Percentiles rank a stretch among this genome's conserved stretches.
Evolutionary conservation across 176 grass and related monocot species (phyloP).

Genomic region (Zoysia pacifica): DNA sequence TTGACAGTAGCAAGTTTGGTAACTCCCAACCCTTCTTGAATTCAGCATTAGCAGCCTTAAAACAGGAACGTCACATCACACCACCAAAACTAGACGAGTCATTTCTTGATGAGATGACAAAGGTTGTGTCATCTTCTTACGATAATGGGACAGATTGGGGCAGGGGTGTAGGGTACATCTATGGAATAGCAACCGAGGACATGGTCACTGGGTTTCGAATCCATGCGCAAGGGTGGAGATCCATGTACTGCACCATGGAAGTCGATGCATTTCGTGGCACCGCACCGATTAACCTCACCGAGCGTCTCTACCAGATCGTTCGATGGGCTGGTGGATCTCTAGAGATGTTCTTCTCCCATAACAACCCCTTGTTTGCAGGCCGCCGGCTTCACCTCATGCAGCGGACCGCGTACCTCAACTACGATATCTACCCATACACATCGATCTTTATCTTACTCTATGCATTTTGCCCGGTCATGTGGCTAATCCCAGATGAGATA

Average conservation of each 20-base stretch:
- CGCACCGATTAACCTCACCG: conserved; percentile 41
- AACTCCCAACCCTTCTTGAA: conserved; percentile 20
- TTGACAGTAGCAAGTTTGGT: conserved; percentile 15
- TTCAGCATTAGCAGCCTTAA: conserved; percentile 11
- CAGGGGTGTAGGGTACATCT: conserved; percentile 29
- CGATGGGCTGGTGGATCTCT: conserved; percentile 42
- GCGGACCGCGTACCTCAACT: conserved; percentile 38
- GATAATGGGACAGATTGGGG: conserved; percentile 31
- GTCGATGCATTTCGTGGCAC: conserved; percentile 27
- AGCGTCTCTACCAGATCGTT: conserved; percentile 42
- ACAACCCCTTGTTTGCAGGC: conserved; percentile 34
- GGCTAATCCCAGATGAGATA: conserved; percentile 34
- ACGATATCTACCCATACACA: conserved; percentile 34
- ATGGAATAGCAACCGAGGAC: conserved; percentile 42
- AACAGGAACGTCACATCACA: conserved; percentile 8
- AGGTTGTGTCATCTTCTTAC: conserved; percentile 19
- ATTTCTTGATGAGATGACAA: conserved; percentile 10
- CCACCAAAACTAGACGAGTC: not conserved
- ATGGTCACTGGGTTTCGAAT: conserved; percentile 37
- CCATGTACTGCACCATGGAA: conserved; percentile 33
- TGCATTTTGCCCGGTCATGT: conserved; percentile 35
- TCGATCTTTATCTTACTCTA: conserved; percentile 42
- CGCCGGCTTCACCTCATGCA: not conserved
- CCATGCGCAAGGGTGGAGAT: conserved; percentile 41
- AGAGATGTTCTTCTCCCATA: conserved; percentile 47